These are phyloP conservation scores for Gastrolobium bilobum DNA, from an alignment of 306 rosid genomes.

Conservation along the genomic window DNA sequence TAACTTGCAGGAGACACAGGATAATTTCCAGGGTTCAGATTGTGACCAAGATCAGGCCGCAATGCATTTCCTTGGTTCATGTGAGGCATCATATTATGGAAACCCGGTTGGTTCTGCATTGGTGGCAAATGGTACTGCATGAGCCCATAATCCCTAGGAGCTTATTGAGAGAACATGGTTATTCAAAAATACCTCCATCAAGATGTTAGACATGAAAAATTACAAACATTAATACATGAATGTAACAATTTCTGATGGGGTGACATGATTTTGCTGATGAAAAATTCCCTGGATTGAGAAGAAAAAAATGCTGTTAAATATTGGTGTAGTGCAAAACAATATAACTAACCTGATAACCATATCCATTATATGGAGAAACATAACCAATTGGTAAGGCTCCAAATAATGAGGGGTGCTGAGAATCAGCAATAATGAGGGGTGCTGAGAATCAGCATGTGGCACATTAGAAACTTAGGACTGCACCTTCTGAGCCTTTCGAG, in stretches of 20 bases:
- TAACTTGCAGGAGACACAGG: slow-evolving; percentile 69
- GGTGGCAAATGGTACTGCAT: slow-evolving; percentile 84
- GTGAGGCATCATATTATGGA: slow-evolving; percentile 72
- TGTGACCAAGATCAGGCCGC: slow-evolving; percentile 69
- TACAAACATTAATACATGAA: not conserved
- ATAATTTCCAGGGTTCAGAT: slow-evolving; percentile 70
- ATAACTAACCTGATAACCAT: slow-evolving; percentile 80
- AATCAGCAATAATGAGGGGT: too few species aligned
- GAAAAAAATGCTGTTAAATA: not conserved
- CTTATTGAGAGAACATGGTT: slow-evolving; percentile 58
- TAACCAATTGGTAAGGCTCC: slow-evolving; percentile 88
- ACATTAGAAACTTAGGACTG: slow-evolving; percentile 72
- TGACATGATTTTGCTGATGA: slow-evolving; percentile 12
- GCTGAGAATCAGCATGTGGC: too few species aligned
- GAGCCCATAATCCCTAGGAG: slow-evolving; percentile 80
- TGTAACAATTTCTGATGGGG: slow-evolving; percentile 1
- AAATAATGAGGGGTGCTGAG: slow-evolving; percentile 80
- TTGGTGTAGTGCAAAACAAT: not conserved
- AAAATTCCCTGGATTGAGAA: not conserved
- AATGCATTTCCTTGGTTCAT: slow-evolving; percentile 78
- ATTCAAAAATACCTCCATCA: slow-evolving; percentile 36
- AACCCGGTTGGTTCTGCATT: slow-evolving; percentile 85
- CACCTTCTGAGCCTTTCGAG: slow-evolving; percentile 86
- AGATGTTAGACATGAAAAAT: slow-evolving; percentile 9
- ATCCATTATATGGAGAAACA: slow-evolving; percentile 83